Evolutionary conservation across 441 rosid species (phyloP), one percentile per base, ranked within the genome.

Genomic region (Erysimum pusillum): DNA sequence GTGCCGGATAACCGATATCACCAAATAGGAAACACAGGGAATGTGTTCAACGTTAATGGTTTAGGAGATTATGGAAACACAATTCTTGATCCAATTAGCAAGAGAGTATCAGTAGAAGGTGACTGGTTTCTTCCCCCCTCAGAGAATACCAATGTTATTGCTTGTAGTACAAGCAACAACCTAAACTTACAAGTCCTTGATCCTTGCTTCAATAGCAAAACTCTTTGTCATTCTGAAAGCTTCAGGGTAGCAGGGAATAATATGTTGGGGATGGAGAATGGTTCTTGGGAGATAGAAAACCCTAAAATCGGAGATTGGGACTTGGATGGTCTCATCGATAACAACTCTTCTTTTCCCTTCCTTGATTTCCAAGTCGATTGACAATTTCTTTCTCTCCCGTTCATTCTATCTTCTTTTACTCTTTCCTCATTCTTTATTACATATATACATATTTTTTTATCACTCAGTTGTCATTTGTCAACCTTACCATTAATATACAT

Each of bases 281-380:
- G 71, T 76, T 75, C 81, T 49, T 87, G 84, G 83, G 86, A 79
- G 65, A 84, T 77, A 76, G 87, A 86, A 80, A 83, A 83, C 86
- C 87, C 84, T 73, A 81, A 80, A 76, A 79, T 84, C 39, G 93
- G 88, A 79, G 93, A 88, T 67, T 88, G 88, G 90, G 93, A 88
- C 75, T 82, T 88, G 20, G 93, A 88, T 80, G 84, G 86, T 74
- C 84, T 88, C 49, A 85, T 88, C 71, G 88, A 84, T 68, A 84
- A 80, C 41, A 80, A 77, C 57, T 74, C 89, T 25, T 79, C 87
- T 68, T 85, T 85, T 41, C 87, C 90, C 17, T 84, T 85, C 66
- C 86, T 85, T 78, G 89, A 89, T 82, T 87, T 85, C 85, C 91
- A 89, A 78, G 78, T 83, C 76, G 88, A 86, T 71, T 88, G 66